Evolutionary conservation across 768 basidiomycete genomes (phyloP), one percentile per base, ranked within the genome.

Genomic region (Cystobasidium onofrii): DNA sequence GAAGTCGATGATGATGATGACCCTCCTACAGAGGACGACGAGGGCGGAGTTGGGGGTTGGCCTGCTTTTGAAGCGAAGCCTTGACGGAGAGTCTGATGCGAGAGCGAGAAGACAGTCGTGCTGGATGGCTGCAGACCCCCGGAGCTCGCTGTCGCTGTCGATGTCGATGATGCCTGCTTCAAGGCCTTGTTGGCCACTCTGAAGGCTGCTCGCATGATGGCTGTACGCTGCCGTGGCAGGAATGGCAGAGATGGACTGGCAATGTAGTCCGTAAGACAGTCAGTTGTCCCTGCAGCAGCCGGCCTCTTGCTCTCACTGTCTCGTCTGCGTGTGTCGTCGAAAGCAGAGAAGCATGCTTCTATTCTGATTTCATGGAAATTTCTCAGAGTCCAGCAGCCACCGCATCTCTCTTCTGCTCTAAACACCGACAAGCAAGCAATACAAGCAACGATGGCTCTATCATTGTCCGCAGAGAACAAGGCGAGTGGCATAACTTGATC

Each of bases 401-500:
- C 9, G 20, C 25, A n/a, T 27, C n/a, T 36, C 20, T 63, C 27
- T 15, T 31, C 27, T 63, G 27, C 36, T 7, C 25, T 57, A 18
- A 57, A 57, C 12, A 4, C 54, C 31, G 25, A 18, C 43, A 31
- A 29, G 12, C 23, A 46, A 17, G 20, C 23, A 67, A 67, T 9
- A 57, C 33, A 33, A 60, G 20, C 27, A 39, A 25, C 63, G 3
- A 71, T 71, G 69, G 69, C 55, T 25, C 10, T 71, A 12, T 27
- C 36, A 29, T 52, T 71, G 39, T 71, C 69, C 10, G 43, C 44
- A 20, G 52, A 71, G 54, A 71, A 60, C 55, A 71, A 71, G 69
- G 69, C 61, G 39, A n/a, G 65, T 41, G 6, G 6, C 31, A 4
- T 18, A 33, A 12, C 13, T 54, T 13, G 13, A 46, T 20, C 23